These are phyloP conservation scores for Phanerochaete sordida DNA, from an alignment of 768 basidiomycete species.

Conservation along the genomic window DNA sequence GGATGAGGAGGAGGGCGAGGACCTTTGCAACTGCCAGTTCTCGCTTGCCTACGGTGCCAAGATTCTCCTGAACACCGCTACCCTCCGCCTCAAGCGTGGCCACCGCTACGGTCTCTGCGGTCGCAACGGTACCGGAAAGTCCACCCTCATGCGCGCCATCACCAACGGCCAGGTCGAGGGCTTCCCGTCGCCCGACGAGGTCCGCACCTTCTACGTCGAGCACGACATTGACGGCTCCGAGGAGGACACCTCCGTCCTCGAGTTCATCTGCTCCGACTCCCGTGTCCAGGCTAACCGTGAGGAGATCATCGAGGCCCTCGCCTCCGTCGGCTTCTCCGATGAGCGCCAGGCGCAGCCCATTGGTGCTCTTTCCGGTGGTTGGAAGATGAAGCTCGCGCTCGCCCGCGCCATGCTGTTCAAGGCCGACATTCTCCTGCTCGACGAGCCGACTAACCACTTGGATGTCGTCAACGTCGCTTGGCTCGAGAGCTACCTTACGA, in stretches of 20 bases:
- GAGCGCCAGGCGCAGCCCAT: constrained; percentile 84
- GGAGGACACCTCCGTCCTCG: constrained; percentile 83
- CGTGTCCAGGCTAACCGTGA: constrained; percentile 69
- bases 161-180: constrained; percentile 96
- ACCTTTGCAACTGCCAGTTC: constrained; percentile 98
- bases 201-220: constrained; percentile 99
- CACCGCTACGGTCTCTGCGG: constrained; percentile 98
- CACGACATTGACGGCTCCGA: constrained; percentile 98
- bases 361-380: constrained; percentile 93
- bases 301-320: constrained; percentile 78
- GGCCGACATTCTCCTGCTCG: constrained; percentile 93
- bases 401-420: constrained; percentile 97
- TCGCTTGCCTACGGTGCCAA: constrained; percentile 98
- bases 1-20: constrained; percentile 97
- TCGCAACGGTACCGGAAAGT: constrained; percentile 98
- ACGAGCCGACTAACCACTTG: constrained; percentile 96
- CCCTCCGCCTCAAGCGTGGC: constrained; percentile 95
- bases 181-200: constrained; percentile 95
- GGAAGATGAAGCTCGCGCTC: constrained; percentile 99
- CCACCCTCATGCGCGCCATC: constrained; percentile 90
- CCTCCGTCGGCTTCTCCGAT: constrained; percentile 88
- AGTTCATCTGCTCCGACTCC: constrained; percentile 84
- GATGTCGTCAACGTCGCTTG: constrained; percentile 97
- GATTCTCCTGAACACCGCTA: constrained; percentile 95
- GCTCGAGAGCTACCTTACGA: constrained; percentile 91